A percentile compares a stretch with the other conserved stretches of the same genome.
Evolutionary conservation across 2,329 filamentous ascomycete species (phyloP).

Genomic region (Phaeosphaeria sp.): DNA sequence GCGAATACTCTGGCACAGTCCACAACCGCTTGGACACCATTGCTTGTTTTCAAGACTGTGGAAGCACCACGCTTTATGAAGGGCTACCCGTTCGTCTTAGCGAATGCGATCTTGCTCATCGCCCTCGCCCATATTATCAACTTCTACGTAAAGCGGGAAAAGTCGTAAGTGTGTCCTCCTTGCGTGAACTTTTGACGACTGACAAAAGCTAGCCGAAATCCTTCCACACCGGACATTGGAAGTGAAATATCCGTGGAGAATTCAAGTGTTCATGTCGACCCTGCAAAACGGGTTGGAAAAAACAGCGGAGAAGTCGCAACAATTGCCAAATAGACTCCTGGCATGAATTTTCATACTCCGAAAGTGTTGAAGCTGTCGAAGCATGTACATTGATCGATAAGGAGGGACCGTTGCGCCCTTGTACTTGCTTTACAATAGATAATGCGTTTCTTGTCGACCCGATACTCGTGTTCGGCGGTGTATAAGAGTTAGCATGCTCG

Average conservation of each 20-base stretch:
- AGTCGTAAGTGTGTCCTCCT: slow-evolving; percentile 7
- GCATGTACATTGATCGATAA: no score
- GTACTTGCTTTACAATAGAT: no score
- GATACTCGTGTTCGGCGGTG: no score
- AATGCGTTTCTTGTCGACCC: no score
- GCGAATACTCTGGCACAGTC: slow-evolving; percentile 63
- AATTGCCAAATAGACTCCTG: neutral
- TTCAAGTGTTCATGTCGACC: neutral
- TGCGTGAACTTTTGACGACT: neutral
- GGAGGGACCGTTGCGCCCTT: no score
- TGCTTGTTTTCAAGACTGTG: slow-evolving; percentile 59
- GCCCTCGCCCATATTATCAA: slow-evolving; percentile 26
- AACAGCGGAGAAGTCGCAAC: slow-evolving; percentile 1
- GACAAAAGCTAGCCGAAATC: slow-evolving; percentile 1
- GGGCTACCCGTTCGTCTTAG: slow-evolving; percentile 53
- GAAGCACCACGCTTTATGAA: slow-evolving; percentile 54
- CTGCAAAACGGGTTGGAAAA: slow-evolving; percentile 4
- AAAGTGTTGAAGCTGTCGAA: neutral
- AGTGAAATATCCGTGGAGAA: slow-evolving; percentile 12
- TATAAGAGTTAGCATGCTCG: no score
- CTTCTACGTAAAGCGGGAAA: slow-evolving; percentile 14
- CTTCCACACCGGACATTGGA: slow-evolving; percentile 8
- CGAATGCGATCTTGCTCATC: slow-evolving; percentile 48
- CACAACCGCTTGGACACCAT: slow-evolving; percentile 63
- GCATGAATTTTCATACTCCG: neutral